Percentiles rank a stretch among this genome's conserved stretches.
phyloP scores from a whole-genome alignment of 2,329 filamentous ascomycete species.

The Pseudodiploospora longispora region DNA sequence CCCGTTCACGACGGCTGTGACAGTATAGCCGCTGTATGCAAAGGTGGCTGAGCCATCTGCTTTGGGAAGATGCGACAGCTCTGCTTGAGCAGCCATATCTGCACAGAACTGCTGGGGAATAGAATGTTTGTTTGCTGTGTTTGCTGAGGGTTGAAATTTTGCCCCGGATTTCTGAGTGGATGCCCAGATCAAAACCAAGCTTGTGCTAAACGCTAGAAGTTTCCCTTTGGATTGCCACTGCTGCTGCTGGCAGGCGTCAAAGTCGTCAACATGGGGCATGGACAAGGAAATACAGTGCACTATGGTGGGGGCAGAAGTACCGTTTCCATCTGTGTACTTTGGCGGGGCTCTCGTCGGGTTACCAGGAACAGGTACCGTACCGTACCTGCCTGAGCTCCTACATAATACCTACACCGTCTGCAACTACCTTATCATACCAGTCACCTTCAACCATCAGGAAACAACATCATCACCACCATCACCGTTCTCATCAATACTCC shows the following conservation, averaged over 20 bases:
- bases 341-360: background rate
- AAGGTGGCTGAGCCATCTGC: conserved; percentile 77
- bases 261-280: no score
- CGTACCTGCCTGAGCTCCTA: conserved; percentile 1
- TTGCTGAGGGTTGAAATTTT: conserved; percentile 8
- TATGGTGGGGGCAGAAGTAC: no score
- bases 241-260: no score
- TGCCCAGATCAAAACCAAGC: no score
- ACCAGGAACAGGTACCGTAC: background rate
- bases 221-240: no score
- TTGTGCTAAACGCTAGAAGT: no score
- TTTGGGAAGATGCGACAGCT: conserved; percentile 54
- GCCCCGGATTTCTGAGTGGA: no score
- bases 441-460: background rate
- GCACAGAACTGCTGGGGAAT: conserved; percentile 1
- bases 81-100: conserved; percentile 36
- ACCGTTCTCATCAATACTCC: background rate
- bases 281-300: no score
- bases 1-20: conserved; percentile 83
- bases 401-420: background rate
- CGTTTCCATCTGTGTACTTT: background rate
- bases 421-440: background rate
- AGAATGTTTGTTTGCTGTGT: conserved; percentile 8
- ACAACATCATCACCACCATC: conserved; percentile 7
- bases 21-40: conserved; percentile 65